These are phyloP conservation scores for Selaginella moellendorffii DNA, from an alignment of 75 land plant genomes.

Conservation along the genomic window DNA sequence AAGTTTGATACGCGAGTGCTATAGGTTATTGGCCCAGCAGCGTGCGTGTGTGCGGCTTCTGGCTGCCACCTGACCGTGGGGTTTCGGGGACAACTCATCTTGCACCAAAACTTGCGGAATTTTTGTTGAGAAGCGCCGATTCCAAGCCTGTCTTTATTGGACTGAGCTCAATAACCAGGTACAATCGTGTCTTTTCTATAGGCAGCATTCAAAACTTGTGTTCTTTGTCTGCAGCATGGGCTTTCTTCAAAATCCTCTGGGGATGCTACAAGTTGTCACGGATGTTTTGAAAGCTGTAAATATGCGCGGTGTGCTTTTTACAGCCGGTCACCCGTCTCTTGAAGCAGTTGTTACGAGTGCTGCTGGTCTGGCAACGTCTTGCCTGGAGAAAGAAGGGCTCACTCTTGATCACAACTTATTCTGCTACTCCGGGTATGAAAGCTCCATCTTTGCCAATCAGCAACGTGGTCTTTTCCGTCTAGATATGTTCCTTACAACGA, in stretches of 20 bases:
- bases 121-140: slow-evolving; percentile 2
- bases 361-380: slow-evolving; percentile 13
- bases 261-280: slow-evolving; percentile 46
- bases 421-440: slow-evolving; percentile 40
- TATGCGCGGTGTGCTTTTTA: slow-evolving; percentile 41
- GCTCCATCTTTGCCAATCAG: background rate
- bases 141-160: slow-evolving; percentile 56
- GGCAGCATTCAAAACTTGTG: background rate
- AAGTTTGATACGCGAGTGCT: background rate
- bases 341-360: slow-evolving; percentile 31
- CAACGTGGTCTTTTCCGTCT: background rate
- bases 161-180: slow-evolving; percentile 84
- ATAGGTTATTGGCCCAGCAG: slow-evolving; percentile 80
- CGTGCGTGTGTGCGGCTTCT: slow-evolving; percentile 67
- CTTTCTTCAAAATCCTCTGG: slow-evolving; percentile 42
- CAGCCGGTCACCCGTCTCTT: slow-evolving; percentile 59
- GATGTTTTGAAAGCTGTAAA: slow-evolving; percentile 34
- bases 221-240: slow-evolving; percentile 66
- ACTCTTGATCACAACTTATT: slow-evolving; percentile 30
- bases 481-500: slow-evolving; percentile 62
- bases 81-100: slow-evolving; percentile 41
- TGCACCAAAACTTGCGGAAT: slow-evolving; percentile 14
- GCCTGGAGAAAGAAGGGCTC: slow-evolving; percentile 2
- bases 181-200: background rate
- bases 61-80: slow-evolving; percentile 57